Conservation (phyloP, 352 stramenopile genomes). For the Phytopythium sindhum region DNA sequence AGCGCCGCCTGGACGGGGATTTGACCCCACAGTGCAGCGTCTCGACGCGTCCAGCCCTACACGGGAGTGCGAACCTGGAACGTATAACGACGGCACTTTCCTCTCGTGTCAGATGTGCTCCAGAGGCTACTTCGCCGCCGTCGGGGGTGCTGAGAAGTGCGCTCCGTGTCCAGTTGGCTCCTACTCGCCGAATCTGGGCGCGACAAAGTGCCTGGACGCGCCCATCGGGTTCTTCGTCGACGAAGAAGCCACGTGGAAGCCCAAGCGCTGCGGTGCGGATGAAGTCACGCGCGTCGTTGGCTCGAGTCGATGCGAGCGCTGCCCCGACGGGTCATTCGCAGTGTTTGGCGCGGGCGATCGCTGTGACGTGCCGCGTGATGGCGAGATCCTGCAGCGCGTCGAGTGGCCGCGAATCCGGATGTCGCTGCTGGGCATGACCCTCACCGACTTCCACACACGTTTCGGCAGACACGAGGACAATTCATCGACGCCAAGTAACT, state of each 20-base stretch:
- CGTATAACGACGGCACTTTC: constrained; percentile 31
- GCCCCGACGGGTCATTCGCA: constrained; percentile 21
- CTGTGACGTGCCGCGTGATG: constrained; percentile 24
- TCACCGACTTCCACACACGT: constrained; percentile 7
- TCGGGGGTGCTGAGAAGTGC: constrained; percentile 16
- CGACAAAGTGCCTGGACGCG: constrained; percentile 22
- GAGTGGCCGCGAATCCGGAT: constrained; percentile 28
- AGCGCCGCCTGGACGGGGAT: constrained; percentile 20
- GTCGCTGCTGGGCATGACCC: constrained; percentile 16
- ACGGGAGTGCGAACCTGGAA: constrained; percentile 28
- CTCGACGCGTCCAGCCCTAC: background rate
- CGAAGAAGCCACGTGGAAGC: constrained; percentile 20
- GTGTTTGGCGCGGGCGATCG: constrained; percentile 22
- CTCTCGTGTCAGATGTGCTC: constrained; percentile 28
- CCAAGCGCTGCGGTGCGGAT: constrained; percentile 28
- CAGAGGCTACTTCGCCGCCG: constrained; percentile 23
- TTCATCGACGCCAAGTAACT: background rate
- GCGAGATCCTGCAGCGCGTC: constrained; percentile 43
- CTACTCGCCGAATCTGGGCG: constrained; percentile 24
- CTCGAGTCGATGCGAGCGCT: constrained; percentile 25
- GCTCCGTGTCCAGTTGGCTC: constrained; percentile 27
- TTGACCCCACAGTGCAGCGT: background rate
- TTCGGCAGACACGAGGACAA: background rate
- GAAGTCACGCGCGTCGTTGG: constrained; percentile 17
- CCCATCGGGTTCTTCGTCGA: constrained; percentile 34